These are phyloP conservation scores for Iberis pinnata DNA, from an alignment of 345 rosid genomes.

Conservation along the genomic window DNA sequence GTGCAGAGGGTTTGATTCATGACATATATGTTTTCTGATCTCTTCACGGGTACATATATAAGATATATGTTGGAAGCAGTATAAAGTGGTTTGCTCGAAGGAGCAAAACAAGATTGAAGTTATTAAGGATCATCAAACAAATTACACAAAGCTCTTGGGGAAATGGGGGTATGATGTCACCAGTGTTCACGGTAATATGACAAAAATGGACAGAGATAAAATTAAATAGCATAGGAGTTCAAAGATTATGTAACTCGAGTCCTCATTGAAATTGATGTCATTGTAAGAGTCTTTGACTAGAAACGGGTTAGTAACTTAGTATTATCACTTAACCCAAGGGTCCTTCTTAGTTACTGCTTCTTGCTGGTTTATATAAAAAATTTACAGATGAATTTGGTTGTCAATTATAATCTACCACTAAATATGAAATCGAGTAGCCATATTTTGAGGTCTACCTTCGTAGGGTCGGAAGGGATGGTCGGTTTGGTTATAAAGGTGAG, in stretches of 20 bases:
- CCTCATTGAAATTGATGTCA: constrained; percentile 81
- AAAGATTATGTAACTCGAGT: constrained; percentile 79
- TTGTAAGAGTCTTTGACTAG: constrained; percentile 93
- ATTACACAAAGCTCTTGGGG: constrained; percentile 57
- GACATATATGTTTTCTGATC: too few relatives aligned
- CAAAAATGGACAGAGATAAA: constrained; percentile 66
- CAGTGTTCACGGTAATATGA: constrained; percentile 64
- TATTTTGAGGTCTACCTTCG: constrained; percentile 88
- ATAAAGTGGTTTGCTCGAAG: constrained; percentile 74
- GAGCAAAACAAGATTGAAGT: constrained; percentile 63
- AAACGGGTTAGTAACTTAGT: constrained; percentile 53
- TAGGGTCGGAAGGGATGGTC: constrained; percentile 95
- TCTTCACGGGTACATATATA: too few relatives aligned
- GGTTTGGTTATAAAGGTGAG: constrained; percentile 93
- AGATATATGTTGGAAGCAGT: too few relatives aligned
- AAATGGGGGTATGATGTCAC: constrained; percentile 74
- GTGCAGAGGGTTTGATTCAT: too few relatives aligned
- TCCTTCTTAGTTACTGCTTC: not conserved
- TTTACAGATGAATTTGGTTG: constrained; percentile 76
- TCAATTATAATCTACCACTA: constrained; percentile 76
- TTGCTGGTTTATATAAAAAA: constrained; percentile 10
- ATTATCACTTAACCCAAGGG: not conserved
- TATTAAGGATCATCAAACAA: constrained; percentile 54
- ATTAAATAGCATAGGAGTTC: constrained; percentile 78
- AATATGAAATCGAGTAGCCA: constrained; percentile 50